Evolutionary conservation across 495 filamentous ascomycete species (phyloP).

Genomic region (Delitschia confertaspora): DNA sequence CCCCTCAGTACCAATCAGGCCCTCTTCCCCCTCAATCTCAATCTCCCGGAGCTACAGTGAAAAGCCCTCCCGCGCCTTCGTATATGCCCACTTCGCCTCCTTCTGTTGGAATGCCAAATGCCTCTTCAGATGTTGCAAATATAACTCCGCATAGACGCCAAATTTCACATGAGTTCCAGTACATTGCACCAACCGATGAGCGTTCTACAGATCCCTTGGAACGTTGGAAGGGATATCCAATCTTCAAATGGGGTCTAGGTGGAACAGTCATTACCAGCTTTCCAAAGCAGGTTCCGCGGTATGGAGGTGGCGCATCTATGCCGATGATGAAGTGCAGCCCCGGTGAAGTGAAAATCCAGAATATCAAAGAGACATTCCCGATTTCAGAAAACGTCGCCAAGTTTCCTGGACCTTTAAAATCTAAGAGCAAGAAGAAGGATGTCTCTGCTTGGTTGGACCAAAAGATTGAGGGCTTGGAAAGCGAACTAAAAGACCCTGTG

Average conservation of each 20-base stretch:
- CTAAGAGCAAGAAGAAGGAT: constrained; percentile 94
- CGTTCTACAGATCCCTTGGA: constrained; percentile 67
- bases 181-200: constrained; percentile 62
- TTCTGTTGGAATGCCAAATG: constrained; percentile 6
- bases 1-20: constrained; percentile 34
- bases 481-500: constrained; percentile 39
- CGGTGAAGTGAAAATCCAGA: constrained; percentile 70
- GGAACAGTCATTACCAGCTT: constrained; percentile 77
- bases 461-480: constrained; percentile 64
- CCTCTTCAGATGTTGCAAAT: constrained; percentile 41
- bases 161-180: constrained; percentile 35
- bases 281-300: constrained; percentile 79
- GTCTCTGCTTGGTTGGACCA: constrained; percentile 68
- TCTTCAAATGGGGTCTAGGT: constrained; percentile 82
- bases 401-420: constrained; percentile 83
- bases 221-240: constrained; percentile 81
- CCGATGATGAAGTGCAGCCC: constrained; percentile 78
- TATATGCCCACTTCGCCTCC: constrained; percentile 47
- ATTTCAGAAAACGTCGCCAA: constrained; percentile 60
- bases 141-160: constrained; percentile 34
- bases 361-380: constrained; percentile 59
- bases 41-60: constrained; percentile 56
- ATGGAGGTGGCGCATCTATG: constrained; percentile 57
- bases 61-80: constrained; percentile 49
- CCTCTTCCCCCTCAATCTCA: constrained; percentile 65